A percentile compares a stretch with the other conserved stretches of the same genome.
Evolutionary conservation across 176 grass and related monocot genomes (phyloP).

Genomic region (Urochloa ruziziensis): DNA sequence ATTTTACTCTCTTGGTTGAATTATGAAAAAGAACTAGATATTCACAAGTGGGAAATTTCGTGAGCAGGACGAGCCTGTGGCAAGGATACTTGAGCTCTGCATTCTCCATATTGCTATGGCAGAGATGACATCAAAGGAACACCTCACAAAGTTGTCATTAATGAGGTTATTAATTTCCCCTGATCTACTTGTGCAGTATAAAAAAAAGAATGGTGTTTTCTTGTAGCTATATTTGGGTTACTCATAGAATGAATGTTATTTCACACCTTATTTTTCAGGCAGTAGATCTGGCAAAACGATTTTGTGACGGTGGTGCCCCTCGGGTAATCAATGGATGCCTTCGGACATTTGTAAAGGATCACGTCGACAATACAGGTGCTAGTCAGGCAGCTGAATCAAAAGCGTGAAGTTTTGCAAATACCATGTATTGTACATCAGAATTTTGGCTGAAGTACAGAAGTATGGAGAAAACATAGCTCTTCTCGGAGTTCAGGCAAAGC

Average conservation of each 20-base stretch:
- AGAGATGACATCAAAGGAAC: conserved; percentile 85
- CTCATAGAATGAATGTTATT: not conserved
- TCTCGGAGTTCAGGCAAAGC: not conserved
- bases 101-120: conserved; percentile 99
- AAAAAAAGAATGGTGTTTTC: not conserved
- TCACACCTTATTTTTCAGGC: conserved; percentile 46
- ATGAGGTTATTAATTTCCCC: conserved; percentile 55
- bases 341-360: conserved; percentile 74
- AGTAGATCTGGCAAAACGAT: conserved; percentile 92
- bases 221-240: not conserved
- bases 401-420: conserved; percentile 26
- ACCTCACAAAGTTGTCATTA: conserved; percentile 88
- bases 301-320: conserved; percentile 85
- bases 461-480: not conserved
- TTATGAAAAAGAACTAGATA: not conserved
- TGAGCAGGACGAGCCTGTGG: conserved; percentile 73
- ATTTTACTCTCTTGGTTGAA: not conserved
- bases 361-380: not conserved
- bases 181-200: not conserved
- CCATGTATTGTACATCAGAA: not conserved
- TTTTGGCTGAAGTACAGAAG: not conserved
- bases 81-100: conserved; percentile 92
- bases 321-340: conserved; percentile 95
- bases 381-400: conserved; percentile 34
- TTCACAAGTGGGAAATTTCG: not conserved